phyloP scores from a whole-genome alignment of 2,329 filamentous ascomycete species.

The Leptographium wingfieldii region DNA sequence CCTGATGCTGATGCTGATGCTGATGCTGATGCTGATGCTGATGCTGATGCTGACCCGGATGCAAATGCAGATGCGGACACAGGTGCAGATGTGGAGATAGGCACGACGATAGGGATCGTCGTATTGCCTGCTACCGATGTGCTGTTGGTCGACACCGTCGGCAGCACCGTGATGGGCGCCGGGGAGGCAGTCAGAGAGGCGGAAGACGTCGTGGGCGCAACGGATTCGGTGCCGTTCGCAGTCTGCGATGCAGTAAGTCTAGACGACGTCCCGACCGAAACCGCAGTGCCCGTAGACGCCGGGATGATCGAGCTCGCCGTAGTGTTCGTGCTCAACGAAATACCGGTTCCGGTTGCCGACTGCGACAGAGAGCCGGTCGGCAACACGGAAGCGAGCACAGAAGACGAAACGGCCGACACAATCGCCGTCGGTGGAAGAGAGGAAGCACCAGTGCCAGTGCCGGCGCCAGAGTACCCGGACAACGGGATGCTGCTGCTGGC shows the following conservation, averaged over 20 bases:
- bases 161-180: background rate
- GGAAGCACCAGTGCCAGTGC: background rate
- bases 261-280: background rate
- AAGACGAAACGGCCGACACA: background rate
- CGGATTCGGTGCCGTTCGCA: background rate
- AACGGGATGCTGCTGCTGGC: background rate
- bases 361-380: background rate
- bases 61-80: background rate
- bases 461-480: constrained; percentile 1
- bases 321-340: background rate
- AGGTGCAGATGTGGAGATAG: background rate
- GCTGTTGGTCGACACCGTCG: background rate
- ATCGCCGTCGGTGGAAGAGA: background rate
- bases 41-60: background rate
- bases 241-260: background rate
- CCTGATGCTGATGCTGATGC: background rate
- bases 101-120: background rate
- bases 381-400: background rate
- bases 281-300: background rate
- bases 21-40: background rate
- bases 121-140: background rate
- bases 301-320: background rate
- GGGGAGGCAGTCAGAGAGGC: background rate
- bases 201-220: background rate
- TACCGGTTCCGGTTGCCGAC: background rate